Evolutionary conservation across 2,329 filamentous ascomycete genomes (phyloP), one percentile per base, ranked within the genome.

Genomic region (Ophiostoma sp.): DNA sequence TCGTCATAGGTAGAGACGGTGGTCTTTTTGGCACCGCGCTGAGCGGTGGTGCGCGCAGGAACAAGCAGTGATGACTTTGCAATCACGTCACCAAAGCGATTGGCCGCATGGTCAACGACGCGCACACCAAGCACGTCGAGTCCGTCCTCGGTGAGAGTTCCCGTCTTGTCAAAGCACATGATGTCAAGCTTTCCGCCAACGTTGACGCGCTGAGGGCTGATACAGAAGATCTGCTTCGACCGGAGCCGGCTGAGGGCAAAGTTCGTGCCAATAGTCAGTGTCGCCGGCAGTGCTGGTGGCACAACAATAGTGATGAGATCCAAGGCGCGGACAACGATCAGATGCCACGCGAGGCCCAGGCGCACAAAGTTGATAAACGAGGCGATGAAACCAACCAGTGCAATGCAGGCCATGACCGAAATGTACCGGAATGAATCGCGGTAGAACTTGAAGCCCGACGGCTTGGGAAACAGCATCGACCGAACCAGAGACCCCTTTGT

Each of bases 271-370:
- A 99, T 99, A 0, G 93, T 97, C 64, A 99, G 82, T 0, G 95
- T 99, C 1, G 95, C 95, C 0, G 95, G 96, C 6, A 99, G 82
- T 8, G 95, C 95, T 18, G 95, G 95, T 16, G 95, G 95, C 0
- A 99, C 95, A 9, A 98, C 93, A 71, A 99, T 99, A 1, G 95
- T 99, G 74, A 99, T 97, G 68, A 99, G 80, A 80, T 99, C 95
- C 63, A 99, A 82, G 0, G 95, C 95, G 73, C 95, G 87, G 36
- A 98, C 88, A 71, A 99, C 86, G 71, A 99, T 97, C 65, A 97
- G 80, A 77, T 96, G 91, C 91, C 92, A 96, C 36, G 88, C 87
- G 65, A 99, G 81, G 66, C 87, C 87, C 14, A 99, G 83, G 55
- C 91, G 88, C 67, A 99, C 81, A 76, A 99, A 99, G 77, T 99